Base-by-base conservation (phyloP, 306 rosid species). In the Lablab purpureus region DNA sequence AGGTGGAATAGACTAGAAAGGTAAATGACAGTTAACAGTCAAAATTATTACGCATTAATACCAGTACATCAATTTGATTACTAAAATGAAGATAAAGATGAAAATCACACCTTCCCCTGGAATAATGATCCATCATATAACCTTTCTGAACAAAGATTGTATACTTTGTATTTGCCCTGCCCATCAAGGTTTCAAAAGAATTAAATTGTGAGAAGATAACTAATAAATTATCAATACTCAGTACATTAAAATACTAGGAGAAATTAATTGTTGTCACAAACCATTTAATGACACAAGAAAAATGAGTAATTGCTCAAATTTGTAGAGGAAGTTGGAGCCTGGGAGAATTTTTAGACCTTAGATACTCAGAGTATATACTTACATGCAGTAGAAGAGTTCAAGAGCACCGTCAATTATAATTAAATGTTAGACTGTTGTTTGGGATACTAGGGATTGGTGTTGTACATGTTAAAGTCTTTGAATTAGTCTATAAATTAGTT, bases 71-170 rank as follows among this genome's bases (percentile, higher is more conserved):
- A 83, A 71, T 63, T 66, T 76, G 47, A 82, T 23, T 58, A 43
- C 84, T 74, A 30, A 60, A 36, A 22, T 75, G 50, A 73, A 80
- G 68, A 50, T 46, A 80, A 50, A 73, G 76, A 71, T 15, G 45
- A 76, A 67, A 81, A 74, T 19, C 76, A 68, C 49, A 94, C 98
- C 98, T 94, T 94, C 84, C 98, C 98, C 80, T 90, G 90, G 89
- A 94, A 94, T 69, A 93, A 86, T 28, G 97, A 84, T 37, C 97
- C 97, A 82, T 94, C 97, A 58, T 94, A 94, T 87, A 94, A 87
- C 84, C 97, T 93, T 96, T 94, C 98, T 49, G 98, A 86, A 79
- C 98, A 94, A 84, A 92, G 97, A 89, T 94, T 94, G 87, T 94
- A 94, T 69, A 92, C 98, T 88, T 92, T 94, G 84, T 94, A 94